Evolutionary conservation across 129 eudicot species (phyloP), one percentile per base, ranked within the genome.

Genomic region (Cynara cardunculus): DNA sequence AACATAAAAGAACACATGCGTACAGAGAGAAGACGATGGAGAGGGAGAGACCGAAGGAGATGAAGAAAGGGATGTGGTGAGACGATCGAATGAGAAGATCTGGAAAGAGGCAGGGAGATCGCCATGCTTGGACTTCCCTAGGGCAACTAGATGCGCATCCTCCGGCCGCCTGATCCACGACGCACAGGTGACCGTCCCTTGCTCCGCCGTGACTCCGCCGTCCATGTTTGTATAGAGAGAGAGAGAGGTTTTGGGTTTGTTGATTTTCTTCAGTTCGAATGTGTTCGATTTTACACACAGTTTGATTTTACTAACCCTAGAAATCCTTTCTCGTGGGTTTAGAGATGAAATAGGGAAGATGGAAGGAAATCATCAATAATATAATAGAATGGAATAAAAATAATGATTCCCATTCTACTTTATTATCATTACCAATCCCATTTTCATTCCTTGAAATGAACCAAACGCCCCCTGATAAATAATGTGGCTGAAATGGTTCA

Each of bases 141-240:
- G 70, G 68, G 84, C 94, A 26, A 89, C 97, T 32, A 96, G 83
- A 76, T 92, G 96, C 68, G 88, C 85, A 82, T 96, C 88, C 46
- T 96, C 98, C 66, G 97, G 98, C 77, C 99, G 95, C 65, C 86
- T 82, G 80, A 96, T 92, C 99, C 99, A 92, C 62, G 94, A 65
- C 34, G 93, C 89, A 76, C 97, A 96, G 10, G 78, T 78, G 61
- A 92, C 97, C 80, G 84, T 86, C 75, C 96, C 98, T 78, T 89
- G 73, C 67, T 82, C 90, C 74, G 88, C 84, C 84, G 84, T 75
- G 67, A 81, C 79, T 25, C 84, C 86, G 62, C 90, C 94, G 77
- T 89, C 91, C 96, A 93, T 93, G 31, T 7, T 69, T 34, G 39
- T 34, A 1, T 1, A 27, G 12, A 7, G 0, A 76, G 71, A 62